Evolutionary conservation across 2,329 filamentous ascomycete species (phyloP), one percentile per base, ranked within the genome.

Genomic region (Sporothrix curviconia): DNA sequence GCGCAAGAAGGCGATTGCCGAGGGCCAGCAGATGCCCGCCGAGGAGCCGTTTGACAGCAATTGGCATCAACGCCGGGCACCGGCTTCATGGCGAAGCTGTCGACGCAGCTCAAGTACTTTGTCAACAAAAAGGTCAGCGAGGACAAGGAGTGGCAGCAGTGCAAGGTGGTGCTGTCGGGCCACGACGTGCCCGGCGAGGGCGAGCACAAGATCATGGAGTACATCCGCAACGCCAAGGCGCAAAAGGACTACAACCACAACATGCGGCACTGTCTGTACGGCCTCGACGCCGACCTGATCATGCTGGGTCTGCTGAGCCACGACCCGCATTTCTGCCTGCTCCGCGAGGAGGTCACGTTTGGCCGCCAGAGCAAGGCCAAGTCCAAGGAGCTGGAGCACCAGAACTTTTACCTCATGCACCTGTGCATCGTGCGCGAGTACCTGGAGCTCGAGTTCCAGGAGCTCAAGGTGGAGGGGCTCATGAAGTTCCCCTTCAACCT

Each of bases 171-270:
- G 55, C 81, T 99, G 59, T 99, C 94, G 6, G 94, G 95, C 56
- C 95, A 99, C 69, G 95, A 99, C 72, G 92, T 97, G 25, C 94
- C 94, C 7, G 94, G 94, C 66, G 95, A 99, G 74, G 94, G 94
- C 66, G 94, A 99, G 73, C 94, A 99, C 78, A 99, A 99, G 77
- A 96, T 99, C 74, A 99, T 99, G 94, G 95, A 99, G 74, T 99
- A 99, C 73, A 99, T 99, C 72, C 89, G 94, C 65, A 90, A 95
- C 72, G 90, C 94, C 61, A 97, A 97, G 78, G 91, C 92, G 50
- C 94, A 99, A 72, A 89, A 89, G 2, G 84, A 86, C 62, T 99
- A 99, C 72, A 86, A 96, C 70, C 82, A 90, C 51, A 97, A 99
- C 67, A 84, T 96, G 61, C 89, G 94, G 58, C 94, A 99, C 74